Conservation (phyloP, 148 eudicot genomes). For the Camellia sinensis region DNA sequence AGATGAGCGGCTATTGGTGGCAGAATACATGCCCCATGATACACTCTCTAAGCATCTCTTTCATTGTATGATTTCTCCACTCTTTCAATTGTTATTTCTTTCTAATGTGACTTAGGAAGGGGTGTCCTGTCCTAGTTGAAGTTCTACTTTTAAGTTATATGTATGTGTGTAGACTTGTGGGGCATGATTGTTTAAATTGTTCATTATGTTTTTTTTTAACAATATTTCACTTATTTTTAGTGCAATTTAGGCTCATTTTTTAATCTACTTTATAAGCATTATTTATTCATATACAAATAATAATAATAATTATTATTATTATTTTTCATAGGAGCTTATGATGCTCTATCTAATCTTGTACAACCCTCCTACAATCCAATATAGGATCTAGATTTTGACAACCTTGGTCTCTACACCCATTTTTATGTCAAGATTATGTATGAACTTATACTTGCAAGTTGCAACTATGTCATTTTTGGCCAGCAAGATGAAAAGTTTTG, state of each 20-base stretch:
- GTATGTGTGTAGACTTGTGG: too few relatives aligned
- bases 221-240: too few relatives aligned
- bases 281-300: too few relatives aligned
- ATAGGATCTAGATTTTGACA: too few relatives aligned
- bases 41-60: constrained; percentile 95
- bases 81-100: constrained; percentile 2
- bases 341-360: too few relatives aligned
- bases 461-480: background rate
- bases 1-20: constrained; percentile 90
- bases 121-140: background rate
- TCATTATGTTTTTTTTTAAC: too few relatives aligned
- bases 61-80: constrained; percentile 62
- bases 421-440: background rate
- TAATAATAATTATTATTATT: too few relatives aligned
- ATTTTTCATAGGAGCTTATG: too few relatives aligned
- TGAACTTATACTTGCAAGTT: background rate
- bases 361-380: too few relatives aligned
- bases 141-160: background rate
- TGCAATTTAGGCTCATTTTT: too few relatives aligned
- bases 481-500: background rate
- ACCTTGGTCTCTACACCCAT: too few relatives aligned
- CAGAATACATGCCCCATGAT: constrained; percentile 90
- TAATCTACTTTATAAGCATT: too few relatives aligned
- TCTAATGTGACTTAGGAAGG: background rate
- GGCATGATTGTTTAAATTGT: background rate